phyloP scores from a whole-genome alignment of 1,284 basidiomycete genomes.

The Laetiporus sulphureus region DNA sequence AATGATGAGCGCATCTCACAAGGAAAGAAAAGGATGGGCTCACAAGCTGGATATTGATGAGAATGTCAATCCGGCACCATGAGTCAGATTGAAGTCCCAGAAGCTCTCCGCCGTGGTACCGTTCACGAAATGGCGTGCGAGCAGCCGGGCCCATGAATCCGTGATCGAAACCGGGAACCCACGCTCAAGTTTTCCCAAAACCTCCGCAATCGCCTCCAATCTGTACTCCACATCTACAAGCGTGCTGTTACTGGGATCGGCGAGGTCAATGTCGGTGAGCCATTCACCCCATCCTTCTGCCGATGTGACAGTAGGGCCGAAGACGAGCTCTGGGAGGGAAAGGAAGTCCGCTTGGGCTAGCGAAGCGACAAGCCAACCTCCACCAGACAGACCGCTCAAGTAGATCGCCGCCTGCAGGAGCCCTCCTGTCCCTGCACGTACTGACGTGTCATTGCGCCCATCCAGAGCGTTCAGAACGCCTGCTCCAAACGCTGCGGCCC shows the following conservation, averaged over 20 bases:
- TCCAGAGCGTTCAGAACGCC: constrained; percentile 45
- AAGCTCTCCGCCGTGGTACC: constrained; percentile 19
- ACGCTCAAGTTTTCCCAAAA: constrained; percentile 14
- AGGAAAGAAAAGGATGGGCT: too few relatives aligned
- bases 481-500: constrained; percentile 43
- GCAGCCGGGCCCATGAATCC: constrained; percentile 21
- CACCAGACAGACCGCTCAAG: constrained; percentile 37
- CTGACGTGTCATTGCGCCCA: constrained; percentile 36
- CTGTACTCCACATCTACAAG: constrained; percentile 9
- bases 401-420: constrained; percentile 41
- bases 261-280: constrained; percentile 14
- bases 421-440: constrained; percentile 36
- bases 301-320: constrained; percentile 9
- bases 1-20: too few relatives aligned
- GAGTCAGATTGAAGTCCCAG: constrained; percentile 13
- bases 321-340: constrained; percentile 17
- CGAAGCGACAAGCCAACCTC: constrained; percentile 21
- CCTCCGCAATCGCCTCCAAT: constrained; percentile 13
- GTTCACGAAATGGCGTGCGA: constrained; percentile 20
- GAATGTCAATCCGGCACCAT: constrained; percentile 22
- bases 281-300: constrained; percentile 14
- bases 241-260: constrained; percentile 11
- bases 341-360: constrained; percentile 23
- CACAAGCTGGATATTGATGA: constrained; percentile 19
- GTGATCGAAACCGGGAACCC: constrained; percentile 22